Evolutionary conservation across 192 early-diverging fungal genomes (phyloP).

Genomic region (Coemansia pectinata): DNA sequence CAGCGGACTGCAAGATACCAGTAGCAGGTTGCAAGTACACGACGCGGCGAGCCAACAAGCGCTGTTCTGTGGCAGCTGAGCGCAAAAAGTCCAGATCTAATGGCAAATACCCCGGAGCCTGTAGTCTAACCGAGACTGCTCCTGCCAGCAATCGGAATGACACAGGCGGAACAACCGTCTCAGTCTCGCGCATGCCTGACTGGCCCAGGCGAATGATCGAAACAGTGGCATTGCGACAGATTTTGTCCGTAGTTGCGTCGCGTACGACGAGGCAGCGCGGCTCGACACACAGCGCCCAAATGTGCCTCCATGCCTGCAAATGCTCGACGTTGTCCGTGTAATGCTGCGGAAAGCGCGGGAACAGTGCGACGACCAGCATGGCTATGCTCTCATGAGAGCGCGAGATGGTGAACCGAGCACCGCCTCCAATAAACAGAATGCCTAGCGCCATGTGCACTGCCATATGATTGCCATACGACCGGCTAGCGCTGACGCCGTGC

Average conservation of each 20-base stretch:
- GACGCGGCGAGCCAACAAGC: slow-evolving; percentile 8
- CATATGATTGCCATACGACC: slow-evolving; percentile 52
- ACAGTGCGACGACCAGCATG: slow-evolving; percentile 36
- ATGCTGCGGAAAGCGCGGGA: slow-evolving; percentile 44
- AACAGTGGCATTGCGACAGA: slow-evolving; percentile 28
- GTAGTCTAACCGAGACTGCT: slow-evolving; percentile 4
- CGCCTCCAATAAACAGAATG: slow-evolving; percentile 44
- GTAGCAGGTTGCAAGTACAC: slow-evolving; percentile 35
- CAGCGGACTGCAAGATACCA: neutral
- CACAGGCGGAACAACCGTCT: slow-evolving; percentile 10
- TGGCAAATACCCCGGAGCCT: slow-evolving; percentile 36
- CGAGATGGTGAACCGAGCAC: slow-evolving; percentile 45
- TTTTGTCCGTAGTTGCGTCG: slow-evolving; percentile 20
- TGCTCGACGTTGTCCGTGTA: slow-evolving; percentile 45
- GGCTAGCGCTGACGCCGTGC: slow-evolving; percentile 35
- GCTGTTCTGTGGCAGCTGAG: neutral
- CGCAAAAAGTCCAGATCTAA: slow-evolving; percentile 16
- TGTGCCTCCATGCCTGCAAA: slow-evolving; percentile 52
- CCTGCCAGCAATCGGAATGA: slow-evolving; percentile 17
- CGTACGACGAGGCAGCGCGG: slow-evolving; percentile 46
- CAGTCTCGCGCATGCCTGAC: neutral
- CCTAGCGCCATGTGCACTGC: slow-evolving; percentile 50
- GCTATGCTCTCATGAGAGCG: slow-evolving; percentile 34
- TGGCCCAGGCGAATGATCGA: neutral
- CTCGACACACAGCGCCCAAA: slow-evolving; percentile 49